Base-by-base conservation (phyloP, 257 asterid species). In the Nicotiana benthamiana region DNA sequence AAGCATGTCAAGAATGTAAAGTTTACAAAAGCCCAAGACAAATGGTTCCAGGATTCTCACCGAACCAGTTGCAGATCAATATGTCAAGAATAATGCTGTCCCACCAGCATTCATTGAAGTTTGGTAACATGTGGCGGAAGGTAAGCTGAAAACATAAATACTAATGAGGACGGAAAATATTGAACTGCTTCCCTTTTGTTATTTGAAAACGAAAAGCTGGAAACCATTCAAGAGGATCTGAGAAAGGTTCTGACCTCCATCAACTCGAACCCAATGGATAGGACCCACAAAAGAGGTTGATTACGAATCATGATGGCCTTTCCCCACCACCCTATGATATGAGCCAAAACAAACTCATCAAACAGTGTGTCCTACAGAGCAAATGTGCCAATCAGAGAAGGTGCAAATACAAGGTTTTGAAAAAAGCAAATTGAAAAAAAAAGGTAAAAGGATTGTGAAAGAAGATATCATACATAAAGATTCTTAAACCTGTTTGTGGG, bases 31-130 rank as follows among this genome's bases (percentile, higher is more conserved):
- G 63, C 48, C 43, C 81, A 62, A 83, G 46, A 48, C n/a, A 18
- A 64, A 64, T 26, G 52, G 66, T 74, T 27, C 17, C 54, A 82
- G 80, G 83, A 17, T 83, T 63, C 91, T 76, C 85, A 95, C 99
- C 99, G 83, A 95, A 92, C 99, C 99, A 95, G 85, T 95, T 95
- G 97, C 99, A 95, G 90, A 95, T 89, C 75, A 95, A 86, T 85
- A 95, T 82, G 80, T 95, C 99, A 79, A 95, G 97, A 86, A 95
- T 85, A 77, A 95, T 90, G 90, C 99, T 95, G 88, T 95, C 99
- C 99, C 99, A 95, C 99, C 99, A 95, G 86, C 99, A 95, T 75
- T 95, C 99, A 6, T 93, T 93, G 84, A 93, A 95, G 87, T 95
- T 95, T 9, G 99, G 97, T 87, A 95, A 83, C 98, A 93, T 95